phyloP scores from a whole-genome alignment of 805 yeast genomes.

The Hanseniaspora nectarophila region DNA sequence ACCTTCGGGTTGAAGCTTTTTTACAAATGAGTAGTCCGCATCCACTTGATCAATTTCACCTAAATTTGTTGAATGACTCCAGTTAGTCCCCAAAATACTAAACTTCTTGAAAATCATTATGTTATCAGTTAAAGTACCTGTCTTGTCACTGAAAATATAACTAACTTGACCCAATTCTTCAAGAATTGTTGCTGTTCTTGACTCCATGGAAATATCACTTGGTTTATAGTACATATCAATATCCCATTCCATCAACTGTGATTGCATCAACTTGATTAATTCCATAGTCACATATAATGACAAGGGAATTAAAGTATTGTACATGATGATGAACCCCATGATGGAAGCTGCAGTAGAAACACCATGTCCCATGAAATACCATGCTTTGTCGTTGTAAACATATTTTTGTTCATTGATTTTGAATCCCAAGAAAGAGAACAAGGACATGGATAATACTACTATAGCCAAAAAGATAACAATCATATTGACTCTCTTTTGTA shows the following conservation, averaged over 20 bases:
- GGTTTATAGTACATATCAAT: slow-evolving; percentile 85
- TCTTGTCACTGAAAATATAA: slow-evolving; percentile 87
- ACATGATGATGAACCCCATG: slow-evolving; percentile 96
- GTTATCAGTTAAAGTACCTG: slow-evolving; percentile 94
- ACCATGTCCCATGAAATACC: slow-evolving; percentile 66
- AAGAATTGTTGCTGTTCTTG: slow-evolving; percentile 85
- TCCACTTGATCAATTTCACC: slow-evolving; percentile 17
- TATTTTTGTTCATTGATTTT: slow-evolving; percentile 36
- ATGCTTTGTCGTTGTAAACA: slow-evolving; percentile 35
- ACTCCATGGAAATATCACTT: slow-evolving; percentile 83
- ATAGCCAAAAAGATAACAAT: slow-evolving; percentile 81
- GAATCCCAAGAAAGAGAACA: slow-evolving; percentile 74
- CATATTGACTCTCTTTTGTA: slow-evolving; percentile 68
- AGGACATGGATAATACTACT: slow-evolving; percentile 61
- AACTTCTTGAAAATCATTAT: slow-evolving; percentile 84
- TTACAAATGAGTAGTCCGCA: slow-evolving; percentile 18
- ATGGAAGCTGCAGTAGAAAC: slow-evolving; percentile 80
- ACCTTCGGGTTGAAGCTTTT: slow-evolving; percentile 13
- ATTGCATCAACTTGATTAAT: slow-evolving; percentile 79
- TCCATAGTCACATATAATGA: slow-evolving; percentile 95
- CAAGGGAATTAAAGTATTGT: slow-evolving; percentile 86
- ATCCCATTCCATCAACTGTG: slow-evolving; percentile 72
- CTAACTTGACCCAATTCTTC: slow-evolving; percentile 97
- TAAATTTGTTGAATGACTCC: slow-evolving; percentile 65
- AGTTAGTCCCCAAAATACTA: slow-evolving; percentile 75